Evolutionary conservation across 306 rosid species (phyloP), one percentile per base, ranked within the genome.

Genomic region (Chamaecrista fasciculata): DNA sequence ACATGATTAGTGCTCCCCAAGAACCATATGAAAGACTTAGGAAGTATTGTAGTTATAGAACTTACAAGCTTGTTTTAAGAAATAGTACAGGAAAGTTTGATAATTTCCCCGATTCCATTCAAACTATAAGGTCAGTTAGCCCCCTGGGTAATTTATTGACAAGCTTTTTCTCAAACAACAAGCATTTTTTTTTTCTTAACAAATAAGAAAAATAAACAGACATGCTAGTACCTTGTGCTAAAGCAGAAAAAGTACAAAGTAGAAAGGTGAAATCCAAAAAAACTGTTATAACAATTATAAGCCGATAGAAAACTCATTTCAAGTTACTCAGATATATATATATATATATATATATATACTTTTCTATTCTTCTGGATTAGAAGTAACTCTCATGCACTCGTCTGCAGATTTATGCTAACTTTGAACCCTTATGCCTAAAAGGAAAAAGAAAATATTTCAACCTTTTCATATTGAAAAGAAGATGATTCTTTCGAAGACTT

Each of bases 371-470:
- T 28, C 36, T 36, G 34, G 69, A 62, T 47, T 16, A 56, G 34
- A 70, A 64, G 28, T 31, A 40, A 67, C 58, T 37, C 57, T 66
- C 28, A 33, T 33, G 50, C 8, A 20, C 25, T 18, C 34, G 51
- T 42, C 58, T 5, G 19, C 23, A 58, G 6, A 43, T 50, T 59
- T 66, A 69, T 28, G 64, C 49, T 21, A 8, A 71, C 39, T 66
- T 40, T 42, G 28, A 71, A 36, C 29, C 20, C 15, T n/a, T 62
- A 52, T n/a, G 44, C 55, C 67, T 55, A 62, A 70, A 53, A 53
- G 4, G 28, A 31, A 63, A 69, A 68, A 31, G 67, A 56, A 62
- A 46, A 51, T 37, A 24, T 43, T 42, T 63, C 46, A 29, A 31
- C 43, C 10, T 43, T 21, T 28, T 44, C 69, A 23, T 33, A 60